Percentiles rank a stretch among this genome's conserved stretches.
Evolutionary conservation across 1,139 yeast genomes (phyloP).

Genomic region (Kurtzmaniella natalensis): DNA sequence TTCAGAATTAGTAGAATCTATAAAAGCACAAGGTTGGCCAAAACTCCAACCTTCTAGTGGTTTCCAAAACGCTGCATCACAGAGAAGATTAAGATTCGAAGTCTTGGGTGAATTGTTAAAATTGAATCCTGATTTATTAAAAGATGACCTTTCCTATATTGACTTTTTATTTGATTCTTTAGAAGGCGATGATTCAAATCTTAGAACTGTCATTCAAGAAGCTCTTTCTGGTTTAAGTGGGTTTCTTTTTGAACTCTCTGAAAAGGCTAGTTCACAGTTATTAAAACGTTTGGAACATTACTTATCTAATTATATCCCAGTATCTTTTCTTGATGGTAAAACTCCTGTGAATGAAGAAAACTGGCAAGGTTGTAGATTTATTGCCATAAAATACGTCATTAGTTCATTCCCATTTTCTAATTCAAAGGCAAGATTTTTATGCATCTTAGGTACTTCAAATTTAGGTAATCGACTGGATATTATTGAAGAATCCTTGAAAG

Average conservation of each 20-base stretch:
- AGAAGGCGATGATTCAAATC: conserved; percentile 57
- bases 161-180: conserved; percentile 73
- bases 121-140: conserved; percentile 42
- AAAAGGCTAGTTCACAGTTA: conserved; percentile 36
- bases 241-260: conserved; percentile 41
- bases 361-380: conserved; percentile 46
- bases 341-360: conserved; percentile 18
- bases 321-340: conserved; percentile 12
- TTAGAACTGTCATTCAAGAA: conserved; percentile 68
- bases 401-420: conserved; percentile 66
- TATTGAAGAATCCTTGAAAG: conserved; percentile 76
- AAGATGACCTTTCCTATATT: conserved; percentile 46
- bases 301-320: conserved; percentile 17
- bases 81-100: conserved; percentile 69
- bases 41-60: conserved; percentile 30
- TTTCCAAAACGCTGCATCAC: conserved; percentile 26
- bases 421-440: conserved; percentile 62
- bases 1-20: conserved; percentile 44
- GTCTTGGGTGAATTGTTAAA: conserved; percentile 65
- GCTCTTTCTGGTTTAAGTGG: conserved; percentile 59
- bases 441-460: conserved; percentile 59
- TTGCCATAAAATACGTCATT: conserved; percentile 64
- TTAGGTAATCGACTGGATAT: conserved; percentile 60
- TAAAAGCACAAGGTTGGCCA: conserved; percentile 62
- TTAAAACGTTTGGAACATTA: conserved; percentile 39